Conservation (phyloP, 2,329 filamentous ascomycete species). For the Arthrobotrys megalospora region DNA sequence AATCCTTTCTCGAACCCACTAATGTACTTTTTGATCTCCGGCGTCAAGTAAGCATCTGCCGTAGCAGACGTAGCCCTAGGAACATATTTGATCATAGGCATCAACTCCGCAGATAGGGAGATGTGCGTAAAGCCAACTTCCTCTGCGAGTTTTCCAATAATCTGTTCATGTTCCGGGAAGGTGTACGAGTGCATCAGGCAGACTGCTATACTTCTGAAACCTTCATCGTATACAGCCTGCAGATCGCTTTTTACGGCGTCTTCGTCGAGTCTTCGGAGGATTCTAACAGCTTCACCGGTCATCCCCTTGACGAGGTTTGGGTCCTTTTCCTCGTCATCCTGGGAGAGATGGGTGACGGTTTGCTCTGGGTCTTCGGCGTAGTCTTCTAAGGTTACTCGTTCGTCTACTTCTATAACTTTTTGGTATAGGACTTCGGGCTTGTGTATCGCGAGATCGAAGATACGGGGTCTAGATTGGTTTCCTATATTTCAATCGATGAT, state of each 20-base stretch:
- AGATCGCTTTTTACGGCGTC: slow-evolving; percentile 74
- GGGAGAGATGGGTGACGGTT: slow-evolving; percentile 71
- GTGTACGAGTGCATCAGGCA: slow-evolving; percentile 95
- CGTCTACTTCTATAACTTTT: slow-evolving; percentile 87
- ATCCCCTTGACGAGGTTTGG: slow-evolving; percentile 78
- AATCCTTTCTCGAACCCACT: slow-evolving; percentile 85
- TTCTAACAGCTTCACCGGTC: slow-evolving; percentile 81
- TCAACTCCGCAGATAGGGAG: slow-evolving; percentile 82
- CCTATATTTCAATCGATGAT: slow-evolving; percentile 44
- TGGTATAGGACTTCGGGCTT: slow-evolving; percentile 91
- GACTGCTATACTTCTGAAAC: slow-evolving; percentile 86
- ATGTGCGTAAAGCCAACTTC: slow-evolving; percentile 89
- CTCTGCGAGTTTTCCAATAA: slow-evolving; percentile 81
- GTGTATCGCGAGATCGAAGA: slow-evolving; percentile 89
- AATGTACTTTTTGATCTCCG: slow-evolving; percentile 83
- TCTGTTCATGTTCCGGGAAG: slow-evolving; percentile 85
- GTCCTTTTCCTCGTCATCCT: slow-evolving; percentile 64
- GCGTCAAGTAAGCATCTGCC: slow-evolving; percentile 84
- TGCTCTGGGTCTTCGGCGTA: slow-evolving; percentile 88
- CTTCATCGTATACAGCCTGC: slow-evolving; percentile 77
- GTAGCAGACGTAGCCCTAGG: slow-evolving; percentile 82
- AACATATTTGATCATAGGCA: slow-evolving; percentile 90
- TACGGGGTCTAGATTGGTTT: slow-evolving; percentile 89
- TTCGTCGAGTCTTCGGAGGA: slow-evolving; percentile 76
- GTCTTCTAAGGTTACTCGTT: slow-evolving; percentile 90